Evolutionary conservation across 2,329 filamentous ascomycete species (phyloP).

Genomic region (Diaporthe ampelina): DNA sequence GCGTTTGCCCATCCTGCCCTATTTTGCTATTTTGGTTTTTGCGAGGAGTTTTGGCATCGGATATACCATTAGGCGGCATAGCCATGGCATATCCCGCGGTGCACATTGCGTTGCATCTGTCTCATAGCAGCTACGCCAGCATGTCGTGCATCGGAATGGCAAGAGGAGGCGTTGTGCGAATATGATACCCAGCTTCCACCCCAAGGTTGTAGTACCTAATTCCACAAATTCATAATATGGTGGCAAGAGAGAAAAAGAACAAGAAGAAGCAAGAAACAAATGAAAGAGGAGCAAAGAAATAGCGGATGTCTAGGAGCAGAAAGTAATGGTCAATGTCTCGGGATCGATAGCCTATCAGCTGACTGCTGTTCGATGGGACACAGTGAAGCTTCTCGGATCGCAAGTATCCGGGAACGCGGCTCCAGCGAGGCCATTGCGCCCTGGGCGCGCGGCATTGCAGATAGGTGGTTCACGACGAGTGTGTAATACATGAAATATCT

Average conservation of each 20-base stretch:
- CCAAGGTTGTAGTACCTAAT: slow-evolving; percentile 36
- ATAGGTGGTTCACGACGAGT: slow-evolving; percentile 27
- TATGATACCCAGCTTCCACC: slow-evolving; percentile 40
- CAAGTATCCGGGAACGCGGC: slow-evolving; percentile 8
- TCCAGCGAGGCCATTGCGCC: slow-evolving; percentile 18
- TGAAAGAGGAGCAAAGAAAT: neutral
- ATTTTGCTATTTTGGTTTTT: slow-evolving; percentile 32
- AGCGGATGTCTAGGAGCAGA: slow-evolving; percentile 5
- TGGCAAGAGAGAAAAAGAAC: slow-evolving; percentile 1
- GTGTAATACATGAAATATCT: slow-evolving; percentile 34
- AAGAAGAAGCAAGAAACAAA: neutral
- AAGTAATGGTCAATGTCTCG: neutral
- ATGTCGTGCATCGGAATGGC: slow-evolving; percentile 13
- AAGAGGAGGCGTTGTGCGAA: slow-evolving; percentile 38
- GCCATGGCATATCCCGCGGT: neutral
- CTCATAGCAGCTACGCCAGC: slow-evolving; percentile 27
- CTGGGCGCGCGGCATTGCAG: slow-evolving; percentile 27
- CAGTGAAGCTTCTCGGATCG: slow-evolving; percentile 28
- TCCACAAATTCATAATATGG: slow-evolving; percentile 5
- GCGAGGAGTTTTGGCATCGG: slow-evolving; percentile 29
- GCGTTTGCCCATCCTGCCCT: slow-evolving; percentile 23
- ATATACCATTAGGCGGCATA: slow-evolving; percentile 27
- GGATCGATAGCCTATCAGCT: slow-evolving; percentile 21
- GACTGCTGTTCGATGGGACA: slow-evolving; percentile 27
- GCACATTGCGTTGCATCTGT: neutral